These are phyloP conservation scores for Chlamydomonas incerta DNA, from an alignment of 139 green algal species.

Conservation along the genomic window DNA sequence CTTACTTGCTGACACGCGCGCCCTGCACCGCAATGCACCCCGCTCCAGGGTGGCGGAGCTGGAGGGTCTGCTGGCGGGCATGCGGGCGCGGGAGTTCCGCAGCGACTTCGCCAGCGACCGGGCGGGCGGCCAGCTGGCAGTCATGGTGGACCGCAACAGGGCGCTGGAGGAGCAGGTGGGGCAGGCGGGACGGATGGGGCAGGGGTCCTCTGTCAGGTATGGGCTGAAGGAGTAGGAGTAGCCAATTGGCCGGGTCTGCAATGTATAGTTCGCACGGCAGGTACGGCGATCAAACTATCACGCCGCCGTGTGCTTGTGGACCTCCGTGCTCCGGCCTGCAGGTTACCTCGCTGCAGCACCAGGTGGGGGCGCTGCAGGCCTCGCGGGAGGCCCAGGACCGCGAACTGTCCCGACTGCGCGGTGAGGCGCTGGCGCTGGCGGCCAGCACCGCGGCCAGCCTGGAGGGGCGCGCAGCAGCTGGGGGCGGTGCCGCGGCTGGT, in stretches of 20 bases:
- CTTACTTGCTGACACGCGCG: no score
- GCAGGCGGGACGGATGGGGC: neutral
- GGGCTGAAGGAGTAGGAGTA: neutral
- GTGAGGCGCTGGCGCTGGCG: constrained; percentile 58
- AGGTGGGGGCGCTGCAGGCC: constrained; percentile 53
- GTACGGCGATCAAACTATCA: no score
- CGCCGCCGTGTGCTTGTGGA: no score
- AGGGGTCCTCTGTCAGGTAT: neutral
- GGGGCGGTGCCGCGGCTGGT: neutral
- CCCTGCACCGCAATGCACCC: no score
- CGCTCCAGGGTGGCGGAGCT: constrained; percentile 68
- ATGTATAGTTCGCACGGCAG: no score
- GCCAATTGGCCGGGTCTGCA: neutral
- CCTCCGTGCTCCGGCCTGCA: no score
- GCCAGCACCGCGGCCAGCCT: constrained; percentile 20
- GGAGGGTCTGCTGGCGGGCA: constrained; percentile 74
- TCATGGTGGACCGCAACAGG: constrained; percentile 57
- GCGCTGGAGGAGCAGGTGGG: constrained; percentile 66
- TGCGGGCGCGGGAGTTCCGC: constrained; percentile 71
- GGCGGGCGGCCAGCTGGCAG: constrained; percentile 51
- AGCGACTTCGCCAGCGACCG: constrained; percentile 51
- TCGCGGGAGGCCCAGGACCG: constrained; percentile 45
- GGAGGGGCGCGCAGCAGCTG: no score
- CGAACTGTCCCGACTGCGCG: constrained; percentile 47
- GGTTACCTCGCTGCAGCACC: constrained; percentile 65